Conservation (phyloP, 2,329 filamentous ascomycete genomes). For the Dothideomycetes sp. region DNA sequence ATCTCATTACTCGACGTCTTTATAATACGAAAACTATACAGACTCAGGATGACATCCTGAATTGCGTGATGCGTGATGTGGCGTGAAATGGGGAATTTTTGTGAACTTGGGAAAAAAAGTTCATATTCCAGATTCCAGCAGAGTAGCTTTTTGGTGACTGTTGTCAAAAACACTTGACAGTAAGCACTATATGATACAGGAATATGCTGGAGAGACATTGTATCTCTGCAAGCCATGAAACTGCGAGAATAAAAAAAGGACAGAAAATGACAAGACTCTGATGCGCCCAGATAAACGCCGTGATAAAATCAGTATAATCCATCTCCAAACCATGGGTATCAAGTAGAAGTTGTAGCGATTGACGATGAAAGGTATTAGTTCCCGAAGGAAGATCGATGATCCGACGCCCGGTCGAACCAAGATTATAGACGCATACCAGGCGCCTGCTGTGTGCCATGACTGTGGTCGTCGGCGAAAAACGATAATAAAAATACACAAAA, state of each 20-base stretch:
- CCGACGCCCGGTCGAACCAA: conserved; percentile 8
- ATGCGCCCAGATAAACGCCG: conserved; percentile 4
- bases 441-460: neutral
- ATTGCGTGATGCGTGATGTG: too few species aligned
- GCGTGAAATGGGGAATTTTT: too few species aligned
- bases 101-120: too few species aligned
- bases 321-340: conserved; percentile 13
- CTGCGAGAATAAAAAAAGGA: neutral
- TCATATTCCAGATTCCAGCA: too few species aligned
- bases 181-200: too few species aligned
- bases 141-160: too few species aligned
- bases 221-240: too few species aligned
- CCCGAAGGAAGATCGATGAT: neutral
- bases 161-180: too few species aligned
- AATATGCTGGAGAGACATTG: too few species aligned
- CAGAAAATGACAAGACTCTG: neutral
- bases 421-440: neutral
- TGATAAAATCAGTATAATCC: conserved; percentile 2
- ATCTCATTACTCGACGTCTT: too few species aligned
- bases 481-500: conserved; percentile 5
- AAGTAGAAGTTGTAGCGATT: conserved; percentile 23
- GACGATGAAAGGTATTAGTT: conserved; percentile 22
- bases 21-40: too few species aligned
- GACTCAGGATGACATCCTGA: too few species aligned
- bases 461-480: neutral